Conservation (phyloP, 306 rosid genomes). For the Sechiopsis laciniata region DNA sequence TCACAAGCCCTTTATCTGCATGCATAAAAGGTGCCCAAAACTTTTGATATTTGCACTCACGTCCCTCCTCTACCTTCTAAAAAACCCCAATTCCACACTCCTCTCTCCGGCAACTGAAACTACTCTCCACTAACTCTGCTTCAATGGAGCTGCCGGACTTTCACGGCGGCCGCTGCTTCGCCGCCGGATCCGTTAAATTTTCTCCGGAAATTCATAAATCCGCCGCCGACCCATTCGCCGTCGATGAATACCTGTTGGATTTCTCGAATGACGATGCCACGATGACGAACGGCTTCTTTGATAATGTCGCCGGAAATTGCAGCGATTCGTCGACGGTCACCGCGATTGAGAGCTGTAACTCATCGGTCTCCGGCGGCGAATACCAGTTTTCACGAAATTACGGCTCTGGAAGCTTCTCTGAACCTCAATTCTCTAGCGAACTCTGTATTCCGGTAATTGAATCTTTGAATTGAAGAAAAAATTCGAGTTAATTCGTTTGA, state of each 20-base stretch:
- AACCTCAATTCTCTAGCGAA: slow-evolving; percentile 47
- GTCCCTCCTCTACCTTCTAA: slow-evolving; percentile 61
- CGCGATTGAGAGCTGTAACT: slow-evolving; percentile 49
- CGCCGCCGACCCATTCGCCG: slow-evolving; percentile 54
- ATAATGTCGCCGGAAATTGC: slow-evolving; percentile 47
- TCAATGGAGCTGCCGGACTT: slow-evolving; percentile 61
- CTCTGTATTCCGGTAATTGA: slow-evolving; percentile 55
- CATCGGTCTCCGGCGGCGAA: slow-evolving; percentile 38
- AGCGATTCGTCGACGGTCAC: slow-evolving; percentile 46
- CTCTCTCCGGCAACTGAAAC: slow-evolving; percentile 6
- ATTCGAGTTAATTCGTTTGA: background rate
- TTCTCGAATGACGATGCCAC: slow-evolving; percentile 58
- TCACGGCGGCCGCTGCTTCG: slow-evolving; percentile 53
- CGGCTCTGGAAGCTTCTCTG: slow-evolving; percentile 36
- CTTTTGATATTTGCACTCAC: slow-evolving; percentile 27
- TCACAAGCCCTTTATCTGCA: slow-evolving; percentile 55
- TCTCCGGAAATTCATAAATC: slow-evolving; percentile 47
- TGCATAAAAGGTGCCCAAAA: slow-evolving; percentile 43
- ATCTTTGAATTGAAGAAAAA: background rate
- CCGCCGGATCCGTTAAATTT: slow-evolving; percentile 37
- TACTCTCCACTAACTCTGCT: background rate
- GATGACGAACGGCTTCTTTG: slow-evolving; percentile 36
- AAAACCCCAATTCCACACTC: slow-evolving; percentile 41
- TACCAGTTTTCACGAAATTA: slow-evolving; percentile 32
- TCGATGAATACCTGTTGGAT: slow-evolving; percentile 72